Evolutionary conservation across 768 basidiomycete genomes (phyloP), one percentile per base, ranked within the genome.

Genomic region (Cystofilobasidium ferigula): DNA sequence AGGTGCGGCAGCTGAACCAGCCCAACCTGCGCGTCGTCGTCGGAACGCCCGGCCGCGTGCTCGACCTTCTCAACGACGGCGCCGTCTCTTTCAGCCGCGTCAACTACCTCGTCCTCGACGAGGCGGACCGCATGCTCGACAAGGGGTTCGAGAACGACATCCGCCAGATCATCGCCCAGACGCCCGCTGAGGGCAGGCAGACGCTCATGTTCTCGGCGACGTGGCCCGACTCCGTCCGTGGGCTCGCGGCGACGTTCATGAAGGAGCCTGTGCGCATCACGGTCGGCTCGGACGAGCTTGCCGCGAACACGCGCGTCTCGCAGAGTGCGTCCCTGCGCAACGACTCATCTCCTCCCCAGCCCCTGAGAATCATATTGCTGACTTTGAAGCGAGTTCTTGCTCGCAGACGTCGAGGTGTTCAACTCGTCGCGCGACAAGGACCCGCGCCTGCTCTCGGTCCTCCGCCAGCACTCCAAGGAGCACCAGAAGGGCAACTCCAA

Each of bases 61-160:
- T 97, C 69, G 95, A 99, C 78, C 78, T 98, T n/a, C 84, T 89
- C 70, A 82, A 88, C 70, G 88, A 92, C 63, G 88, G 89, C 40
- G 85, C 78, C 35, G 86, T 91, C 70, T 58, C 51, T 28, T 68
- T 68, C 42, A 53, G 6, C 69, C 90, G 88, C 34, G 91, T 98
- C 18, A 80, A 84, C 48, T 99, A 93, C 77, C 79, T 98, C 26
- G 94, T 97, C 13, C 79, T 99, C 68, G 95, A 99, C 73, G 95
- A 99, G 78, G 95, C 95, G 8, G 94, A 98, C 78, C 82, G 94
- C 59, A 97, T 97, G 94, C 80, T 99, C 58, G 95, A 98, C 75
- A 91, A 87, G 76, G 95, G 94, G 0, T 99, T 99, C 74, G 95
- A 99, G 75, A 95, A 98, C 72, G 95, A 97, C 74, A 95, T 98